phyloP scores from a whole-genome alignment of 139 green algal species.

The Astrephomene gubernaculifera region DNA sequence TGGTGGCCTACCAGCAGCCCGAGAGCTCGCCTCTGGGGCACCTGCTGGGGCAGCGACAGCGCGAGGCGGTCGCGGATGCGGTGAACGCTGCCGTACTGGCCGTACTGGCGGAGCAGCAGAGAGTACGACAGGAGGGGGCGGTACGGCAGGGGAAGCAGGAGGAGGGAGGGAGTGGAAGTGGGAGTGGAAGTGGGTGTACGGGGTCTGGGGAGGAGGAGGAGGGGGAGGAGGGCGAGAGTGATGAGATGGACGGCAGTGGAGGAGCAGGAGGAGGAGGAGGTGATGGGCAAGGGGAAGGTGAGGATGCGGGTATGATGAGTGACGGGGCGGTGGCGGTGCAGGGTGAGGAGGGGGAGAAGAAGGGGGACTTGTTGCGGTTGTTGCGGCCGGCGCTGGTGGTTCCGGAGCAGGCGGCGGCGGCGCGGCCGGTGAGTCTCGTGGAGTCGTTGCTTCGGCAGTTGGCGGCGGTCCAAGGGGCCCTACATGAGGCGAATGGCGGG shows the following conservation, averaged over 20 bases:
- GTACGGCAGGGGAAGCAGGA: neutral
- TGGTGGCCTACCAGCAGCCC: conserved; percentile 84
- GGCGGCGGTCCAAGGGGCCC: conserved; percentile 57
- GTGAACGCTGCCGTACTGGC: conserved; percentile 81
- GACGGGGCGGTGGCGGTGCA: neutral
- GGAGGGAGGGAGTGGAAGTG: neutral
- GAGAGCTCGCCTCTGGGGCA: conserved; percentile 63
- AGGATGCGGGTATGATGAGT: neutral
- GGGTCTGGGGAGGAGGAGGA: neutral
- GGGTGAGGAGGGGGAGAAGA: neutral
- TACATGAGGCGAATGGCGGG: conserved; percentile 62
- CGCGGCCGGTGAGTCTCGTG: conserved; percentile 53
- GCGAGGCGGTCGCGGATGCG: conserved; percentile 79
- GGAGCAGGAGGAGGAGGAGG: neutral
- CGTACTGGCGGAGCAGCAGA: neutral
- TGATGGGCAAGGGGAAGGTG: neutral
- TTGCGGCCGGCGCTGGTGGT: conserved; percentile 20
- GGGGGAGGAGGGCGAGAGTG: neutral
- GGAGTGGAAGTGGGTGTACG: too few species aligned
- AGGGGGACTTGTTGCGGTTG: neutral
- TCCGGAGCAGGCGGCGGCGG: neutral
- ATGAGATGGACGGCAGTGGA: neutral
- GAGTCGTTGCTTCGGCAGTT: conserved; percentile 75
- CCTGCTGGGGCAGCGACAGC: conserved; percentile 69
- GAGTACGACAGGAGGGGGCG: neutral